Evolutionary conservation across 306 rosid genomes (phyloP), one percentile per base, ranked within the genome.

Genomic region (Abrus pulchellus): DNA sequence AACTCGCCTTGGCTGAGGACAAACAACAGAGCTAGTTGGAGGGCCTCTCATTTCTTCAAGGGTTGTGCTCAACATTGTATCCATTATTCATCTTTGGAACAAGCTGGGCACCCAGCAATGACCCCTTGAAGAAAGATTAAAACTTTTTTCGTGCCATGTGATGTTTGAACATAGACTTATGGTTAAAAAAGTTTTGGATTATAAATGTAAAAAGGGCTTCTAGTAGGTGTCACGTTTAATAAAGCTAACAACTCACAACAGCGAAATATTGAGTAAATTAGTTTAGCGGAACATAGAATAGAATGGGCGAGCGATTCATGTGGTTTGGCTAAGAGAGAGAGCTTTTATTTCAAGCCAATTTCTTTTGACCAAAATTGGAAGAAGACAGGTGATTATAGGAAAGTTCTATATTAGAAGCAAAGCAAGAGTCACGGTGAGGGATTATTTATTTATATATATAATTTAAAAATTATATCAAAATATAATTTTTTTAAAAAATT

Each of bases 1-100:
- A 3, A 87, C 83, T 12, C 90, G 82, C 55, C 79, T 34, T 7
- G 86, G 97, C 78, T 89, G 88, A 14, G 93, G 97, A 78, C 92
- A 90, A 63, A 87, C 78, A 29, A 92, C 82, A 1, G 63, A 75
- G n/a, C 68, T 86, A 10, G 83, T 68, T 52, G 72, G 79, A 70
- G 62, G 11, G 40, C 68, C 80, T n/a, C 82, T 74, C 40, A 73
- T 72, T 63, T 83, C 85, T 75, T 87, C 91, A 68, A 71, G 54
- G 56, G 56, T 75, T 72, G 73, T 81, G 82, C 80, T 86, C 80
- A 83, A 85, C 54, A 66, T 52, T n/a, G 53, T 52, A 44, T 62
- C 11, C 28, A 74, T 50, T 71, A 74, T 50, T 71, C 82, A 70
- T 77, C 54, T 72, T 83, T 68, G 48, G 34, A 77, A 38, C 30